phyloP scores from a whole-genome alignment of 495 filamentous ascomycete genomes.

The Sordaria brevicollis region DNA sequence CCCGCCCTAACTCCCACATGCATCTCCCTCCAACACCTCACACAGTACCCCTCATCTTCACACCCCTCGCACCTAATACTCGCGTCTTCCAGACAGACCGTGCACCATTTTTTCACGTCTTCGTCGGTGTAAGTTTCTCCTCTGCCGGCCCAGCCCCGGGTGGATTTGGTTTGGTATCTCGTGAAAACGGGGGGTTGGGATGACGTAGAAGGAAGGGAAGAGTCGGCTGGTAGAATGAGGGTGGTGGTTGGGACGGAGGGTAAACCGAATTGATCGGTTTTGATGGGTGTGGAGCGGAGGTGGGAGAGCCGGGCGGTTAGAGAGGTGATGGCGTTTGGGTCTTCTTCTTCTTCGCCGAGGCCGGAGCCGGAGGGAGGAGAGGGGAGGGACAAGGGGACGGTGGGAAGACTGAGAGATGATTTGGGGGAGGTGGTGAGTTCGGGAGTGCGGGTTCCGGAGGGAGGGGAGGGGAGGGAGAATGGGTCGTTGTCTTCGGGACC shows the following conservation, averaged over 20 bases:
- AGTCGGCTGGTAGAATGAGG: constrained; percentile 15
- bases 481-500: background rate
- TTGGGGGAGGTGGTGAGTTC: background rate
- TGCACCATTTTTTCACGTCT: constrained; percentile 58
- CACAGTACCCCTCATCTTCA: constrained; percentile 56
- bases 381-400: constrained; percentile 23
- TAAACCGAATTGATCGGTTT: constrained; percentile 30
- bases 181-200: constrained; percentile 28
- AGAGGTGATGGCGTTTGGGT: constrained; percentile 27
- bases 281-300: constrained; percentile 10
- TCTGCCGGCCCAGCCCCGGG: background rate
- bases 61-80: constrained; percentile 52
- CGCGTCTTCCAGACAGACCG: constrained; percentile 59
- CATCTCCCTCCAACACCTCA: constrained; percentile 57
- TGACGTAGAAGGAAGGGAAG: constrained; percentile 41
- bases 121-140: constrained; percentile 43
- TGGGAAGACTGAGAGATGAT: constrained; percentile 20
- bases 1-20: constrained; percentile 49
- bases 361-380: constrained; percentile 7
- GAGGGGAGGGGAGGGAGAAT: background rate
- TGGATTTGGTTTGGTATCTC: background rate
- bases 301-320: constrained; percentile 32
- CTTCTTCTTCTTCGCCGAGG: constrained; percentile 1
- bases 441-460: background rate
- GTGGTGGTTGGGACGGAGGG: constrained; percentile 41